Evolutionary conservation across 1,284 basidiomycete genomes (phyloP), one percentile per base, ranked within the genome.

Genomic region (Takashimella koratensis): DNA sequence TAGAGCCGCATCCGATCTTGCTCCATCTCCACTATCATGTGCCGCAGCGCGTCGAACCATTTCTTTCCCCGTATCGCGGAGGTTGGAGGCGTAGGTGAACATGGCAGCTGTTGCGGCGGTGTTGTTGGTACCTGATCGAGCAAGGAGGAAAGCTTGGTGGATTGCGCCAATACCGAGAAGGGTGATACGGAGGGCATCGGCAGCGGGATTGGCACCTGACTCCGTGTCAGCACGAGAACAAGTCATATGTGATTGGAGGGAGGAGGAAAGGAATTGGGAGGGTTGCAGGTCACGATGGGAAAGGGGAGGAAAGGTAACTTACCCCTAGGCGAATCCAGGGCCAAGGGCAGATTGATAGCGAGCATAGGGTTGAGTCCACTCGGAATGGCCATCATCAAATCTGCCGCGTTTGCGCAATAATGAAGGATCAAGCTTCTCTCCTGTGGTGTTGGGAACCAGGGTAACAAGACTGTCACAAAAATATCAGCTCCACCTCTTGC

Each of bases 321-420:
- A n/a, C n/a, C n/a, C n/a, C 72, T 57, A 2, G 71, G 75, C 20
- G 68, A 69, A 47, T 70, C 73, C 16, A 78, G 65, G 16, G 75
- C 74, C 21, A 78, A 66, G 10, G 77, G 77, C 5, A 77, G 64
- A 50, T 76, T 76, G 62, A 75, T 75, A 21, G 76, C 76, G 20
- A 77, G 68, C 64, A 78, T 75, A 2, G 77, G 77, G 57, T 78
- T 78, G 44, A 77, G 63, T 30, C 69, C 73, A 43, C 66, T 63
- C 5, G 75, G 76, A 21, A 78, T 73, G 44, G 77, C 77, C 75
- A 77, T 78, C 70, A 76, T 77, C 43, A 78, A 65, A 26, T 73
- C 68, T 16, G 75, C 73, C 22, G 72, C 73, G 47, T 75, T 73
- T 30, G 71, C 72, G 56, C 71, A 73, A 47, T 72, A 75, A 54